Conservation (phyloP, 768 basidiomycete species). For the Trametes elegans region DNA sequence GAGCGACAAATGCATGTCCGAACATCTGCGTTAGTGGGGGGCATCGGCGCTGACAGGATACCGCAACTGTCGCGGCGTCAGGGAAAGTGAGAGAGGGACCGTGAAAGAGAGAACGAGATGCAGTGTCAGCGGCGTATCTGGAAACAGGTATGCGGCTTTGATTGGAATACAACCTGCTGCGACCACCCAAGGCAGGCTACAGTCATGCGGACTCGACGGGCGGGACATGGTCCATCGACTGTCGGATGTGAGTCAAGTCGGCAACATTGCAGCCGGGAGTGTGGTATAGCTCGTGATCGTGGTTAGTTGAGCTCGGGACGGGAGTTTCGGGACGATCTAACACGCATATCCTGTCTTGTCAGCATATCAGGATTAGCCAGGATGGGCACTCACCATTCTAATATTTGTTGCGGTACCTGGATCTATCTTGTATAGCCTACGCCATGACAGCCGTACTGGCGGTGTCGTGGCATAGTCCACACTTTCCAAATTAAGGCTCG, state of each 20-base stretch:
- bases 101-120: not conserved
- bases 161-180: constrained; percentile 11
- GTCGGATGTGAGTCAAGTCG: constrained; percentile 7
- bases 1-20: not conserved
- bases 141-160: constrained; percentile 7
- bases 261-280: not conserved
- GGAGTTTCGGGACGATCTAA: not conserved
- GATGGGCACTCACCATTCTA: not conserved
- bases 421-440: not conserved
- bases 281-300: constrained; percentile 6
- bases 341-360: not conserved
- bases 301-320: not conserved
- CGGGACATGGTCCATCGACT: not conserved
- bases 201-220: not conserved
- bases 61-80: constrained; percentile 1
- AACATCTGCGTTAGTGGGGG: constrained; percentile 12
- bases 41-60: not conserved
- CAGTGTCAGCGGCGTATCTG: constrained; percentile 10
- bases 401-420: not conserved
- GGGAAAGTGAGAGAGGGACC: not conserved
- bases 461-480: no score
- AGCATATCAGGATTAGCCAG: constrained; percentile 1
- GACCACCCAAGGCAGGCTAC: constrained; percentile 1
- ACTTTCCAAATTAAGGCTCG: no score
- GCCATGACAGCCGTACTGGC: not conserved